A percentile compares a stretch with the other conserved stretches of the same genome.
phyloP scores from a whole-genome alignment of 192 early-diverging fungal species.

The Chytriomyces confervae region DNA sequence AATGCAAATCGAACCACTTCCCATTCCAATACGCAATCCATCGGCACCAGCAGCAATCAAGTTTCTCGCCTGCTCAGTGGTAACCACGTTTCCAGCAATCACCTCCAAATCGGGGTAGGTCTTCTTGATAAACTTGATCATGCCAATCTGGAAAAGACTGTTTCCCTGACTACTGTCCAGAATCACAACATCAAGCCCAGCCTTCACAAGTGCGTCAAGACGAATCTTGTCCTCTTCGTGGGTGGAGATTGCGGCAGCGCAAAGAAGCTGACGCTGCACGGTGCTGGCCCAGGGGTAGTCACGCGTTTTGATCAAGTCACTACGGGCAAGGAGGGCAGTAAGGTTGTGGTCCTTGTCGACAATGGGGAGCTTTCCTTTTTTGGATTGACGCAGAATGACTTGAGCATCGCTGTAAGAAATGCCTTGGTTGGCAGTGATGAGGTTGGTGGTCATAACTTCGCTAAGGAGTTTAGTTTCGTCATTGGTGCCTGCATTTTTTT shows the following conservation, averaged over 20 bases:
- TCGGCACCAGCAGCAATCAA: conserved; percentile 95
- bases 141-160: conserved; percentile 91
- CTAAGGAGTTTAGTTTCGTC: conserved; percentile 69
- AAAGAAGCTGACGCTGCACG: conserved; percentile 88
- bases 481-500: conserved; percentile 31
- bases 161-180: conserved; percentile 98
- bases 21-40: conserved; percentile 96
- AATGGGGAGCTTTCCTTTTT: conserved; percentile 98
- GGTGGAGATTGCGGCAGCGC: conserved; percentile 92
- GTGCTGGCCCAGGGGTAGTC: conserved; percentile 95
- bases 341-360: conserved; percentile 83
- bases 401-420: conserved; percentile 92
- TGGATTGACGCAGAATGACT: conserved; percentile 80
- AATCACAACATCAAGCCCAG: conserved; percentile 95
- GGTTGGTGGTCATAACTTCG: conserved; percentile 88
- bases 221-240: conserved; percentile 87
- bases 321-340: conserved; percentile 89
- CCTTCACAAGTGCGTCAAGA: conserved; percentile 83
- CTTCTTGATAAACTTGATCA: conserved; percentile 92
- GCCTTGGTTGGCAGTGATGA: conserved; percentile 84
- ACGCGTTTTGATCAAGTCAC: conserved; percentile 96
- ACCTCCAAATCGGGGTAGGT: conserved; percentile 84
- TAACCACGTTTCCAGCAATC: conserved; percentile 97
- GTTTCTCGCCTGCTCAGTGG: conserved; percentile 89
- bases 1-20: conserved; percentile 96